Evolutionary conservation across 2,329 filamentous ascomycete species (phyloP).

Genomic region (Elsinoe perseae): DNA sequence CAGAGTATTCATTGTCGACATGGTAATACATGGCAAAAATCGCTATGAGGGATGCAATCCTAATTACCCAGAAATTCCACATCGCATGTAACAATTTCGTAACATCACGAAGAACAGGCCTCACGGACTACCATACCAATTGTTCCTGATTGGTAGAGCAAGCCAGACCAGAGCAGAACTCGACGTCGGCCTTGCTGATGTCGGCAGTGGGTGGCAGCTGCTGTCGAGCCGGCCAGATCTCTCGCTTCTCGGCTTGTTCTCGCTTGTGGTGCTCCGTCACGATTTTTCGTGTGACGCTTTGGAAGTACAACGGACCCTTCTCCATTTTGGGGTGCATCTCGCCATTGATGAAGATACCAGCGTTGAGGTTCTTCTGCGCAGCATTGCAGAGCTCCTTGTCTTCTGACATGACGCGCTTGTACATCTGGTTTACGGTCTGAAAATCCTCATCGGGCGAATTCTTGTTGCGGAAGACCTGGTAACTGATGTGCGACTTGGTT

Average conservation of each 20-base stretch:
- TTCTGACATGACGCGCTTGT: constrained; percentile 57
- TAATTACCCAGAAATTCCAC: background rate
- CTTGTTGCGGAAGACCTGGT: constrained; percentile 57
- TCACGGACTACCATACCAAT: constrained; percentile 18
- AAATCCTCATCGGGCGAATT: constrained; percentile 53
- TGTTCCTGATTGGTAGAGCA: constrained; percentile 14
- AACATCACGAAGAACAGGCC: background rate
- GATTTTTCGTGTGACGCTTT: constrained; percentile 43
- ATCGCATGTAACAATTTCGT: background rate
- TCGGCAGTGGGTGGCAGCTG: constrained; percentile 1
- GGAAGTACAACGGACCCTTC: constrained; percentile 49
- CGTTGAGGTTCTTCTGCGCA: constrained; percentile 54
- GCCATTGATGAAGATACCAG: constrained; percentile 55
- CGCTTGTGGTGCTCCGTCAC: constrained; percentile 41
- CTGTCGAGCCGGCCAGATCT: constrained; percentile 49
- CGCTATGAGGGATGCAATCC: background rate
- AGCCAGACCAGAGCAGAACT: constrained; percentile 14
- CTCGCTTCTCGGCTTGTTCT: constrained; percentile 38
- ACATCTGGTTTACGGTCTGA: constrained; percentile 49
- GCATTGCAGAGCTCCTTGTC: constrained; percentile 56
- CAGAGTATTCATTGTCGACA: background rate
- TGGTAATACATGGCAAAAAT: background rate
- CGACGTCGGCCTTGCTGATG: constrained; percentile 10
- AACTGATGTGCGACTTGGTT: constrained; percentile 48
- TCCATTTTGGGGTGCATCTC: constrained; percentile 53